Percentiles rank a stretch among this genome's conserved stretches.
These are phyloP conservation scores for Dissophora globulifera DNA, from an alignment of 192 early-diverging fungal species.

Conservation along the genomic window DNA sequence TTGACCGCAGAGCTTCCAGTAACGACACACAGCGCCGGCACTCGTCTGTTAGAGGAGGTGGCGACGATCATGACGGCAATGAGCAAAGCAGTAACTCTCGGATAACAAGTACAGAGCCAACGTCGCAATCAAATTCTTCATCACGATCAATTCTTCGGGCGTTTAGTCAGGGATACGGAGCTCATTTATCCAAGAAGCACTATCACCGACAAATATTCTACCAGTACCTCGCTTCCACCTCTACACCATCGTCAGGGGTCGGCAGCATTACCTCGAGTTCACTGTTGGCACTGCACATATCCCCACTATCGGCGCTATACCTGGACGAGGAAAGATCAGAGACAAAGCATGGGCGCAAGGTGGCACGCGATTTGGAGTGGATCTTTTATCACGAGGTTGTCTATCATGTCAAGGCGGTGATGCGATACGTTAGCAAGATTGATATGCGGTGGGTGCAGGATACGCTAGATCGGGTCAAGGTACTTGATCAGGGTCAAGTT, in stretches of 20 bases:
- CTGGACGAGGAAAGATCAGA: conserved; percentile 68
- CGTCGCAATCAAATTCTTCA: conserved; percentile 31
- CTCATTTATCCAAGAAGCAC: conserved; percentile 94
- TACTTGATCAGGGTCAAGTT: conserved; percentile 28
- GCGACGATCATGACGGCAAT: too few species aligned
- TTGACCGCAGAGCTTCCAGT: too few species aligned
- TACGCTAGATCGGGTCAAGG: conserved; percentile 63
- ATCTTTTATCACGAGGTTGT: conserved; percentile 94
- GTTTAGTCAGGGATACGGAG: conserved; percentile 91
- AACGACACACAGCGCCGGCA: too few species aligned
- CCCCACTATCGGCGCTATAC: conserved; percentile 90
- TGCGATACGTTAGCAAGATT: conserved; percentile 94
- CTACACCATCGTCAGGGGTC: conserved; percentile 30
- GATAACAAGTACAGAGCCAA: too few species aligned
- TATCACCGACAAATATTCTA: conserved; percentile 68
- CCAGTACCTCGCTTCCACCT: conserved; percentile 60
- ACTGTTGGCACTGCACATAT: conserved; percentile 89
- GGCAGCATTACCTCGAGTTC: conserved; percentile 85
- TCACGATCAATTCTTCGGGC: conserved; percentile 78
- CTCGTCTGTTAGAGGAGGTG: too few species aligned
- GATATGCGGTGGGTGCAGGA: conserved; percentile 88
- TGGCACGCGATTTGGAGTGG: conserved; percentile 80
- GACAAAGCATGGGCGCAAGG: conserved; percentile 48
- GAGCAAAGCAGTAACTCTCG: too few species aligned
- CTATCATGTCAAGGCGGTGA: conserved; percentile 94